Conservation (phyloP, 441 rosid species). For the Populus hybrid region DNA sequence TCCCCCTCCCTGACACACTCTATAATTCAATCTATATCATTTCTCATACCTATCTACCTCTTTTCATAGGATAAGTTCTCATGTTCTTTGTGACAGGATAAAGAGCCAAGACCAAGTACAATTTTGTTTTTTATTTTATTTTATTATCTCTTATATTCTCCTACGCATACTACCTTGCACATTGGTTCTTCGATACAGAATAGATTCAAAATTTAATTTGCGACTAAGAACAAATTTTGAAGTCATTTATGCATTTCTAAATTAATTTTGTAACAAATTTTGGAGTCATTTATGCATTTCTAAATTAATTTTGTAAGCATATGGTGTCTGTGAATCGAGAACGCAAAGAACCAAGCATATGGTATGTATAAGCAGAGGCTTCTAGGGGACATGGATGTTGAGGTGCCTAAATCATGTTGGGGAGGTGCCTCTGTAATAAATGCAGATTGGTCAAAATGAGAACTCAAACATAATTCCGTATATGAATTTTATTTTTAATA, state of each 20-base stretch:
- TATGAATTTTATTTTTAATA: not conserved
- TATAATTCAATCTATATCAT: constrained; percentile 36
- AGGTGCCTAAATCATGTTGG: not conserved
- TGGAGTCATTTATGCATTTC: too few relatives aligned
- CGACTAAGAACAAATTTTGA: too few relatives aligned
- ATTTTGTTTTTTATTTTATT: not conserved
- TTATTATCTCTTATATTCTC: not conserved
- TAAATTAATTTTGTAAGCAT: too few relatives aligned
- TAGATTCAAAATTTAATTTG: too few relatives aligned
- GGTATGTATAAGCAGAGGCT: too few relatives aligned
- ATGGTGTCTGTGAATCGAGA: too few relatives aligned
- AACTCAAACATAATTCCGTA: too few relatives aligned
- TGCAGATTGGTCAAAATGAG: constrained; percentile 11
- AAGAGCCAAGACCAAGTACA: not conserved
- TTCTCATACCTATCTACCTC: constrained; percentile 24
- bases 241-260: too few relatives aligned
- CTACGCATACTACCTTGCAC: not conserved
- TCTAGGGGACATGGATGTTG: not conserved
- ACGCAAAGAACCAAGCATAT: too few relatives aligned
- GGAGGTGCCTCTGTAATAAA: constrained; percentile 15
- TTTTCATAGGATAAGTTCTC: constrained; percentile 47
- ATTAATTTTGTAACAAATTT: too few relatives aligned
- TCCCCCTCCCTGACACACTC: constrained; percentile 51
- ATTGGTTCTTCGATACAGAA: too few relatives aligned
- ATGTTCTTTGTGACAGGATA: constrained; percentile 46